Conservation (phyloP, 2,329 filamentous ascomycete species). For the Domatiomyces catenatus region DNA sequence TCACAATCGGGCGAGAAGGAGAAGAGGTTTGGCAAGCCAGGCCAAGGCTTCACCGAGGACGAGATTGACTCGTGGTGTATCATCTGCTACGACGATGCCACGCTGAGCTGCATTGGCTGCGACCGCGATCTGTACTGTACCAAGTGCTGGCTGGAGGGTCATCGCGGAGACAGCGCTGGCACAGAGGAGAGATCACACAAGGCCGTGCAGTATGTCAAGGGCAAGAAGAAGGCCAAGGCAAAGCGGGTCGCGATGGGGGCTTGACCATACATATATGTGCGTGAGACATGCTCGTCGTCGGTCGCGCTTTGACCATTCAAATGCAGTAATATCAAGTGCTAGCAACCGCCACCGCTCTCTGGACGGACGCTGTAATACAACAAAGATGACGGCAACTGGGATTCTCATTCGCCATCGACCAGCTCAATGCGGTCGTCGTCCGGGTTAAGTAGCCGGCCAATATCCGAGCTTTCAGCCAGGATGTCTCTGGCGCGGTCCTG, state of each 20-base stretch:
- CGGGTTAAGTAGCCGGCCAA: slow-evolving; percentile 55
- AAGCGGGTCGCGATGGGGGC: neutral
- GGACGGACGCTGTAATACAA: neutral
- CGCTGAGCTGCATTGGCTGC: slow-evolving; percentile 57
- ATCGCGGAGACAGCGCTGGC: slow-evolving; percentile 51
- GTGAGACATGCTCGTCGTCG: too few species aligned
- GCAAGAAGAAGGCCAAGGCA: slow-evolving; percentile 10
- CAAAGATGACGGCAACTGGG: neutral
- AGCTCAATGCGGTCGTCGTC: slow-evolving; percentile 43
- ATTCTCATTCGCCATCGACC: slow-evolving; percentile 19
- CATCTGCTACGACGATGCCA: slow-evolving; percentile 67
- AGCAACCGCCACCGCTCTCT: neutral
- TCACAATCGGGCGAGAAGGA: slow-evolving; percentile 13
- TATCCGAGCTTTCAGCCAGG: slow-evolving; percentile 48
- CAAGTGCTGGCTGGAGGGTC: slow-evolving; percentile 68
- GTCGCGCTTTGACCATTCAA: neutral
- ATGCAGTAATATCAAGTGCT: neutral
- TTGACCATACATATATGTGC: neutral
- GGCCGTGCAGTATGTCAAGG: slow-evolving; percentile 41
- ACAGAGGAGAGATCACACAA: slow-evolving; percentile 56
- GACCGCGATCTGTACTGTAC: slow-evolving; percentile 58
- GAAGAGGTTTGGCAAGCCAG: slow-evolving; percentile 22
- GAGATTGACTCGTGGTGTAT: slow-evolving; percentile 66
- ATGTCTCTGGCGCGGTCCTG: slow-evolving; percentile 35
- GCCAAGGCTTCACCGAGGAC: slow-evolving; percentile 41